Conservation (phyloP, 2,329 filamentous ascomycete species). For the Colletotrichum tofieldiae region DNA sequence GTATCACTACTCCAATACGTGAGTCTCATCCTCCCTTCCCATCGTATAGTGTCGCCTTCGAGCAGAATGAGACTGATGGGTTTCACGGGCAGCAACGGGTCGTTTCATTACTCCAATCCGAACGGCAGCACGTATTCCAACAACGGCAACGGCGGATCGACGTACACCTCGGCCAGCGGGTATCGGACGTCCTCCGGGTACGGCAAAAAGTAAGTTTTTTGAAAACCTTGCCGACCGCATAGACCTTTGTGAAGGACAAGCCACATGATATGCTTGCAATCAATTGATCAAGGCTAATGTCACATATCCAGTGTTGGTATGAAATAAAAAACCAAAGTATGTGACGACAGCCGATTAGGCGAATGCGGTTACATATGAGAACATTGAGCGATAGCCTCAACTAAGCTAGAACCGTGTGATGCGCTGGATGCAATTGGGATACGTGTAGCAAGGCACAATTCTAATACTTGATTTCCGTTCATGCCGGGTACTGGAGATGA, state of each 20-base stretch:
- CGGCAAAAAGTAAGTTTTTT: conserved; percentile 33
- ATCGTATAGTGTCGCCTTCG: neutral
- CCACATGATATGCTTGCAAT: neutral
- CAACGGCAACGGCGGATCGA: conserved; percentile 69
- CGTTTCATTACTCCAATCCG: conserved; percentile 81
- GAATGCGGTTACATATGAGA: neutral
- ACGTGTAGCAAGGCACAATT: neutral
- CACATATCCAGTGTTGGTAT: conserved; percentile 13
- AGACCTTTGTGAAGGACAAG: neutral
- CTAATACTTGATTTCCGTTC: neutral
- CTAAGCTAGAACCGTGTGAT: neutral
- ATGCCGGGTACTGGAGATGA: neutral
- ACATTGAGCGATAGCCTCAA: neutral
- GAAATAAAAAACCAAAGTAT: neutral
- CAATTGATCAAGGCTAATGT: neutral
- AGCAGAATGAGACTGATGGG: neutral
- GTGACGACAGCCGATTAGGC: neutral
- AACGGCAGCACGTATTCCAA: conserved; percentile 77
- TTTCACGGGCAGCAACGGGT: conserved; percentile 65
- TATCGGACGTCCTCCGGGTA: conserved; percentile 39
- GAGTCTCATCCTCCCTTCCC: conserved; percentile 45
- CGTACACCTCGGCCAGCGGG: conserved; percentile 74
- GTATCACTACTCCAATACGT: conserved; percentile 79
- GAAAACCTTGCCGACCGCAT: no score
- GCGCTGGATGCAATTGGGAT: neutral